These are phyloP conservation scores for Cytidiella melzeri DNA, from an alignment of 768 basidiomycete species.

Conservation along the genomic window DNA sequence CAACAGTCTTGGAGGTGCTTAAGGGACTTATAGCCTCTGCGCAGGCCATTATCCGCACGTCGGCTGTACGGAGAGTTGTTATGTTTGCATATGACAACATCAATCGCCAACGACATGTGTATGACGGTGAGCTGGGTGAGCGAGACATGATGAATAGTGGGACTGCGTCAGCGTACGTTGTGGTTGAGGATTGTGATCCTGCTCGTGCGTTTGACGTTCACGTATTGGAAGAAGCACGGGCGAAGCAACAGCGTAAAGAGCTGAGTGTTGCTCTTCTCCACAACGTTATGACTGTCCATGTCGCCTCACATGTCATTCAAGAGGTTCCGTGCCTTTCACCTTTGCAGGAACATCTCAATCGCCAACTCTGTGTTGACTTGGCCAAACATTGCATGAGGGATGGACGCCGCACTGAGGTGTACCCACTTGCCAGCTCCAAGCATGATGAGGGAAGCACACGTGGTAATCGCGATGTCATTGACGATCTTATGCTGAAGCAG, in stretches of 20 bases:
- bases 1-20: constrained; percentile 13
- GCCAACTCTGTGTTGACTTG: neutral
- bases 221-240: neutral
- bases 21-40: constrained; percentile 10
- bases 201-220: constrained; percentile 1
- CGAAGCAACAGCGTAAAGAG: neutral
- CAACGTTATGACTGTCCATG: constrained; percentile 1
- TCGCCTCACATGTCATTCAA: neutral
- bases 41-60: constrained; percentile 4
- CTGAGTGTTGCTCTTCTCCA: neutral
- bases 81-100: constrained; percentile 21
- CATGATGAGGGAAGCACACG: constrained; percentile 2
- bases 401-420: neutral
- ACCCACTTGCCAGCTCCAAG: neutral
- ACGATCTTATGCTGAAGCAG: constrained; percentile 2
- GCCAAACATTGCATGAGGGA: neutral
- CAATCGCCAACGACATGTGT: constrained; percentile 18
- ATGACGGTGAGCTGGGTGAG: constrained; percentile 17
- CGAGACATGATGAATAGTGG: constrained; percentile 17
- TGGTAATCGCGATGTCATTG: constrained; percentile 4
- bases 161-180: constrained; percentile 17
- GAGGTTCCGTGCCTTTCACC: neutral
- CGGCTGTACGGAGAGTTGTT: constrained; percentile 8
- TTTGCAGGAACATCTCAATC: neutral
- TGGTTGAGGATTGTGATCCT: constrained; percentile 12